phyloP scores from a whole-genome alignment of 2,329 filamentous ascomycete genomes.

The Lasiodiplodia citricola region DNA sequence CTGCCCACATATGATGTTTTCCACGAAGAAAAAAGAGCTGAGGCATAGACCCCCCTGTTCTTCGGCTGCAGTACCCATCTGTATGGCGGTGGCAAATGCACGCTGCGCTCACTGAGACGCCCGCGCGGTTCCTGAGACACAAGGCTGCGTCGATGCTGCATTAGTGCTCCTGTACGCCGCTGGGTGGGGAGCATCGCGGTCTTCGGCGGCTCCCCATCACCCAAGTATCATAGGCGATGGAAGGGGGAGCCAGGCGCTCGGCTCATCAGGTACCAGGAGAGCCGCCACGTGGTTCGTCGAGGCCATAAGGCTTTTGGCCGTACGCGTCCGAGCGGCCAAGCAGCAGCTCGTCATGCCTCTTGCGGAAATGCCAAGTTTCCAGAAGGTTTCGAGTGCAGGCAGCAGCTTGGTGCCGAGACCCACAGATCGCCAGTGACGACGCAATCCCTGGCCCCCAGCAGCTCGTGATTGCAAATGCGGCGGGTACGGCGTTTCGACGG shows the following conservation, averaged over 20 bases:
- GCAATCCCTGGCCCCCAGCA: no score
- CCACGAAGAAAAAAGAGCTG: no score
- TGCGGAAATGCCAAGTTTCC: background rate
- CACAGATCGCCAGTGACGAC: conserved; percentile 4
- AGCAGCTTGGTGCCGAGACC: background rate
- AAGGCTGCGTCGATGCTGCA: conserved; percentile 6
- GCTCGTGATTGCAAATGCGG: background rate
- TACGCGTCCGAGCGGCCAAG: no score
- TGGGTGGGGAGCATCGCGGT: background rate
- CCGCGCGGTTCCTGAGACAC: conserved; percentile 13
- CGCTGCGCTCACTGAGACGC: background rate
- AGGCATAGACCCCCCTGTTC: no score
- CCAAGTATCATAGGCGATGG: background rate
- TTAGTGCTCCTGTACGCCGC: background rate
- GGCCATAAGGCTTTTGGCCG: no score
- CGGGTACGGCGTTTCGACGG: background rate
- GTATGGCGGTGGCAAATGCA: conserved; percentile 22
- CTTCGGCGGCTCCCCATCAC: background rate
- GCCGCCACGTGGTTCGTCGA: no score
- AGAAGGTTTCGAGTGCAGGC: conserved; percentile 15
- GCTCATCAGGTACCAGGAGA: background rate
- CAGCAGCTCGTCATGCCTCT: background rate
- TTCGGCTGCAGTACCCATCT: background rate
- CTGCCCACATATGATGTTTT: no score
- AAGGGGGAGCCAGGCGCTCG: no score